Percentiles rank a stretch among this genome's conserved stretches.
Evolutionary conservation across 768 basidiomycete species (phyloP).

Genomic region (Tylopilus vinaceipallidus): DNA sequence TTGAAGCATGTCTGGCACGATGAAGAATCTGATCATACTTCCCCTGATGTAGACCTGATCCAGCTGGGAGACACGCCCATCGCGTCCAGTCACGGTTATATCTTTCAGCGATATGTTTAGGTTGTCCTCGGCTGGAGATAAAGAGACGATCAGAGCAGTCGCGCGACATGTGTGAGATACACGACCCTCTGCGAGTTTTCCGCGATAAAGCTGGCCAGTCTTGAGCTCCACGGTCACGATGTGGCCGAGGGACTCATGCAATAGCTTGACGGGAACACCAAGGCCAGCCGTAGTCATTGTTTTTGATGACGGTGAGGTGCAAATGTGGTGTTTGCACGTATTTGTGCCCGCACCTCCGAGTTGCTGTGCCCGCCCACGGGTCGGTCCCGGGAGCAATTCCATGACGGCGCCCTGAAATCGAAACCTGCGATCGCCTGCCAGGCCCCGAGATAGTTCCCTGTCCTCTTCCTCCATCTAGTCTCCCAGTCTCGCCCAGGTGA

Average conservation of each 20-base stretch:
- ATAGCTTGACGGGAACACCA: constrained; percentile 93
- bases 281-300: constrained; percentile 55
- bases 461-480: not conserved
- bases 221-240: constrained; percentile 98
- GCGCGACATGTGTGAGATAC: constrained; percentile 16
- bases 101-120: constrained; percentile 95
- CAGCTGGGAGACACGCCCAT: constrained; percentile 97
- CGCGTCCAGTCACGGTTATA: constrained; percentile 95
- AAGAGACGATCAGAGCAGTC: constrained; percentile 19
- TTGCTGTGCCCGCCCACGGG: not conserved
- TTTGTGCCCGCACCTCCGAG: constrained; percentile 8
- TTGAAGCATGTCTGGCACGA: constrained; percentile 98
- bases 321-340: constrained; percentile 15
- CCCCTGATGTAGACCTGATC: constrained; percentile 99
- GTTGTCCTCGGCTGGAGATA: constrained; percentile 88
- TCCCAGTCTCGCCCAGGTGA: not conserved
- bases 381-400: too few species aligned
- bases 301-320: constrained; percentile 7
- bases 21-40: constrained; percentile 97
- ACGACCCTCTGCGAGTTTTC: constrained; percentile 90
- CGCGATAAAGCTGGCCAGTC: constrained; percentile 95
- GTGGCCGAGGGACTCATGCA: constrained; percentile 96
- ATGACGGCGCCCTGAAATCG: too few species aligned
- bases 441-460: not conserved
- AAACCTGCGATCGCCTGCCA: not conserved